Percentiles rank a stretch among this genome's conserved stretches.
phyloP scores from a whole-genome alignment of 768 basidiomycete genomes.

The Strobilomyces echinocephalus region DNA sequence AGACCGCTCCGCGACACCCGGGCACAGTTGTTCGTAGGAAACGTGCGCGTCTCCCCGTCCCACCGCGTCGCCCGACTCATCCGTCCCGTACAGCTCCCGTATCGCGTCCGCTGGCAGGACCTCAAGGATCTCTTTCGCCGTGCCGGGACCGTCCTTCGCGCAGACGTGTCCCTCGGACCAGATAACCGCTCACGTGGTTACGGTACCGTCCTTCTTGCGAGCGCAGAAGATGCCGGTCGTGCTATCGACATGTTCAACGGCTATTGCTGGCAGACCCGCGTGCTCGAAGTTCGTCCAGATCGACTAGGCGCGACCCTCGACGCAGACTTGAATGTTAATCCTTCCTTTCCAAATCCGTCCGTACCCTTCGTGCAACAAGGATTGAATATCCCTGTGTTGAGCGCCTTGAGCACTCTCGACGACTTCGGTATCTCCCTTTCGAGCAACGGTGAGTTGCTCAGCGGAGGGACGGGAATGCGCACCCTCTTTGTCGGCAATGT shows the following conservation, averaged over 20 bases:
- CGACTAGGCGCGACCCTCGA: conserved; percentile 44
- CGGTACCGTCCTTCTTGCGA: conserved; percentile 91
- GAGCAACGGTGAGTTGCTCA: conserved; percentile 22
- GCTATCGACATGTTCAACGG: conserved; percentile 97
- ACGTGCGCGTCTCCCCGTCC: conserved; percentile 49
- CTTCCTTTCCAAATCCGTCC: conserved; percentile 10
- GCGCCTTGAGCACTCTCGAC: conserved; percentile 15
- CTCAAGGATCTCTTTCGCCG: conserved; percentile 96
- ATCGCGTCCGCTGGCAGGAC: conserved; percentile 98
- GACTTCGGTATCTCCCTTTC: conserved; percentile 12
- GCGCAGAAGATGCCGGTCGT: conserved; percentile 89
- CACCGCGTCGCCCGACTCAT: not conserved
- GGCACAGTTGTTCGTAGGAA: conserved; percentile 94
- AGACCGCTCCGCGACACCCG: conserved; percentile 73
- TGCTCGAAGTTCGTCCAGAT: conserved; percentile 89
- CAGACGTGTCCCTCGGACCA: conserved; percentile 73
- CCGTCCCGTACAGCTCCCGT: conserved; percentile 69
- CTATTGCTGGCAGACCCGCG: conserved; percentile 92
- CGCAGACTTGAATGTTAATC: conserved; percentile 16
- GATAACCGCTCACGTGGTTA: conserved; percentile 92
- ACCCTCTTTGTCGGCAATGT: conserved; percentile 90
- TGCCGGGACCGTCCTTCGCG: conserved; percentile 83
- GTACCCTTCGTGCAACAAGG: conserved; percentile 20
- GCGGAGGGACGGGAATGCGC: conserved; percentile 36
- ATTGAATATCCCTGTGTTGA: conserved; percentile 12